phyloP scores from a whole-genome alignment of 495 filamentous ascomycete genomes.

The Tuber melanosporum region DNA sequence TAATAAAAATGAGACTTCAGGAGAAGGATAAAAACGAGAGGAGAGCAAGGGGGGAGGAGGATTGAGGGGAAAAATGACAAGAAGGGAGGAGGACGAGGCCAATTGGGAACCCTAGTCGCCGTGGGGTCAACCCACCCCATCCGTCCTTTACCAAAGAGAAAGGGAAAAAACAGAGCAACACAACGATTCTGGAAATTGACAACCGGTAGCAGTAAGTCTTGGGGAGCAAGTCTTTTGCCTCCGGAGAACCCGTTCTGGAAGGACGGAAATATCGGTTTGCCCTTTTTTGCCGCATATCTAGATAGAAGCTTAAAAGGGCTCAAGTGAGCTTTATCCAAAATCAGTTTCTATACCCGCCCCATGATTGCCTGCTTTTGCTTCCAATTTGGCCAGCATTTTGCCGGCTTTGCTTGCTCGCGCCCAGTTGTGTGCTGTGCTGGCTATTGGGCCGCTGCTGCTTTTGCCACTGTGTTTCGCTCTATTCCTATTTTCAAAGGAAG shows the following conservation, averaged over 20 bases:
- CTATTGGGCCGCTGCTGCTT: neutral
- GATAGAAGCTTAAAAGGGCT: constrained; percentile 33
- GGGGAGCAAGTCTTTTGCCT: constrained; percentile 11
- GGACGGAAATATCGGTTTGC: constrained; percentile 38
- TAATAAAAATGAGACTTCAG: neutral
- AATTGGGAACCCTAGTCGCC: constrained; percentile 12
- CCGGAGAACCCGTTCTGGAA: constrained; percentile 39
- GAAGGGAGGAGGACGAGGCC: neutral
- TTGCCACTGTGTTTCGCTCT: neutral
- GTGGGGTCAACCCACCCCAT: constrained; percentile 11
- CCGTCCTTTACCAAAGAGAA: neutral
- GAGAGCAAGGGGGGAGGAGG: neutral
- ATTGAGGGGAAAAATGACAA: neutral
- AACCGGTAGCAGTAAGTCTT: neutral
- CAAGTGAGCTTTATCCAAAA: constrained; percentile 37
- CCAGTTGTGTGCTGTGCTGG: neutral
- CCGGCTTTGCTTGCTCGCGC: neutral
- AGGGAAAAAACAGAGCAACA: neutral
- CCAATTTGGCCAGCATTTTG: neutral
- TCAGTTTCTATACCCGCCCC: constrained; percentile 29
- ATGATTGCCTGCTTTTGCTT: constrained; percentile 11
- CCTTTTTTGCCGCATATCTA: constrained; percentile 35
- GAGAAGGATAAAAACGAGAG: neutral
- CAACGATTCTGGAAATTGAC: constrained; percentile 26
- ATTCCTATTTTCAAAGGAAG: neutral